These are phyloP conservation scores for Cutaneotrichosporon sp. DNA, from an alignment of 1,284 basidiomycete genomes.

Conservation along the genomic window DNA sequence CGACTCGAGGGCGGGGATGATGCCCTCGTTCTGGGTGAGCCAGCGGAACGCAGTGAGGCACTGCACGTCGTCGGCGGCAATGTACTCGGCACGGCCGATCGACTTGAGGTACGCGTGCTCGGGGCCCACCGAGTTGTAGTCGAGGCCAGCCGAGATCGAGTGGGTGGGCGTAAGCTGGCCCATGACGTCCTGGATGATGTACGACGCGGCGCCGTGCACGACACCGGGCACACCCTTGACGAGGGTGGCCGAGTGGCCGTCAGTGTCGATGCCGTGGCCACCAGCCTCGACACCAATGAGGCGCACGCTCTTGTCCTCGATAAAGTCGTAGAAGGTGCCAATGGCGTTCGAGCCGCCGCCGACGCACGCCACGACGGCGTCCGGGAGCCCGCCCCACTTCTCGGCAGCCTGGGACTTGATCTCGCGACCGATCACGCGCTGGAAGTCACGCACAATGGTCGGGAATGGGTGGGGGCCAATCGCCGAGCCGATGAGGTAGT, in stretches of 20 bases:
- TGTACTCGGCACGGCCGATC: constrained; percentile 88
- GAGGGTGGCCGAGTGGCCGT: constrained; percentile 88
- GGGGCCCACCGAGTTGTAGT: constrained; percentile 73
- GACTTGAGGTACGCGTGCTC: constrained; percentile 98
- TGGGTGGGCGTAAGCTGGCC: constrained; percentile 99
- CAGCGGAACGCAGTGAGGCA: constrained; percentile 89
- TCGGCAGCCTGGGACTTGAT: constrained; percentile 85
- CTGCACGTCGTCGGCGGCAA: constrained; percentile 89
- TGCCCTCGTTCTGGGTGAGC: constrained; percentile 90
- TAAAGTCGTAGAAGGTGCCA: constrained; percentile 94
- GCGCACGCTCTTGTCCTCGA: constrained; percentile 76
- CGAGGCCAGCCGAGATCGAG: constrained; percentile 82
- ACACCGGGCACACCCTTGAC: constrained; percentile 89
- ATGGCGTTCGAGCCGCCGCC: constrained; percentile 98
- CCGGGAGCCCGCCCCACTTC: constrained; percentile 79
- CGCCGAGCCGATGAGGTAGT: constrained; percentile 95
- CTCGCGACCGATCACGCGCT: constrained; percentile 91
- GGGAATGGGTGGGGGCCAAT: constrained; percentile 99
- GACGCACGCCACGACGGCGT: constrained; percentile 94
- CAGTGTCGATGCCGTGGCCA: constrained; percentile 87
- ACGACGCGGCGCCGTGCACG: constrained; percentile 90
- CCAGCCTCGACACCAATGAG: constrained; percentile 94
- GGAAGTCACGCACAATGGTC: constrained; percentile 97
- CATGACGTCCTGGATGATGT: constrained; percentile 81
- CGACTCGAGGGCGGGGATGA: constrained; percentile 96